Evolutionary conservation across 2,329 filamentous ascomycete species (phyloP).

Genomic region (Epichloe coenophiala): DNA sequence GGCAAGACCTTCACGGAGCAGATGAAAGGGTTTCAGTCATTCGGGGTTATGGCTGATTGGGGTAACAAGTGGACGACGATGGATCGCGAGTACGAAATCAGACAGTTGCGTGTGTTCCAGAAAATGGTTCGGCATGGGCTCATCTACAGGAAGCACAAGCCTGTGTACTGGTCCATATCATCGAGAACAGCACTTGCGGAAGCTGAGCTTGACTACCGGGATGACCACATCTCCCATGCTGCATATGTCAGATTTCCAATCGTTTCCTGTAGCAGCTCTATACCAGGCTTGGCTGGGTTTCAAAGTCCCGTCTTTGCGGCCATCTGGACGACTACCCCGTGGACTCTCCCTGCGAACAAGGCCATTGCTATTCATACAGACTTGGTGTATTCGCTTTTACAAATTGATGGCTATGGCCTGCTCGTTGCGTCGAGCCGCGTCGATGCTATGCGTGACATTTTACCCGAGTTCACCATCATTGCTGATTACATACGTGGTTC

Average conservation of each 20-base stretch:
- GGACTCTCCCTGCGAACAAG: conserved; percentile 88
- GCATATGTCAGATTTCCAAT: conserved; percentile 76
- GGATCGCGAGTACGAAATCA: conserved; percentile 60
- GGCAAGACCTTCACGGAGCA: conserved; percentile 56
- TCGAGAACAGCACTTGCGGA: conserved; percentile 70
- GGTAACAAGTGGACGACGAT: conserved; percentile 64
- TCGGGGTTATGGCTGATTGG: conserved; percentile 75
- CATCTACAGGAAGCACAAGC: conserved; percentile 67
- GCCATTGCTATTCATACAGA: conserved; percentile 72
- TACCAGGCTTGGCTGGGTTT: conserved; percentile 24
- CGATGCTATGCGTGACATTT: conserved; percentile 37
- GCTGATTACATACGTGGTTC: conserved; percentile 47
- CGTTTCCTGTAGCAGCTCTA: conserved; percentile 21
- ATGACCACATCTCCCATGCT: conserved; percentile 55
- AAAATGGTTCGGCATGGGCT: conserved; percentile 59
- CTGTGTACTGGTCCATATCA: conserved; percentile 77
- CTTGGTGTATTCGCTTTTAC: conserved; percentile 59
- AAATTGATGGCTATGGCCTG: conserved; percentile 42
- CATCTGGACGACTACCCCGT: conserved; percentile 98
- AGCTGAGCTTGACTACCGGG: conserved; percentile 72
- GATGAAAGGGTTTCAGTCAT: conserved; percentile 58
- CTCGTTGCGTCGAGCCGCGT: conserved; percentile 62
- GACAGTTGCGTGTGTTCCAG: conserved; percentile 63
- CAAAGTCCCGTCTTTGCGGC: conserved; percentile 53
- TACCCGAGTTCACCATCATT: conserved; percentile 40